Evolutionary conservation across 1,284 basidiomycete genomes (phyloP).

Genomic region (Tilletiaria anomala): DNA sequence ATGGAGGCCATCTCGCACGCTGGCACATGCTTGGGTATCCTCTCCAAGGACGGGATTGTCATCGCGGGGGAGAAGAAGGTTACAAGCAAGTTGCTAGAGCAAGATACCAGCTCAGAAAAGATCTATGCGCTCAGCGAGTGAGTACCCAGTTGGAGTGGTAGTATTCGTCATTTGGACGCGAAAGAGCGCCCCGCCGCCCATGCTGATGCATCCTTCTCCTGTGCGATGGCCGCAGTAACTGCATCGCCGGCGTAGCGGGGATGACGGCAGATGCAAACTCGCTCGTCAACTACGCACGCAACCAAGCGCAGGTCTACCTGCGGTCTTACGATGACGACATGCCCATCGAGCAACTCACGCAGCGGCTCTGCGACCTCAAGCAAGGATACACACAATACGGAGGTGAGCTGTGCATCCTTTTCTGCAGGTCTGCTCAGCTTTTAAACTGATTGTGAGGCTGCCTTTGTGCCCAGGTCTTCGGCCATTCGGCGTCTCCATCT

Average conservation of each 20-base stretch:
- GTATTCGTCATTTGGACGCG: too few relatives aligned
- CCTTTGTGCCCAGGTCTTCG: constrained; percentile 82
- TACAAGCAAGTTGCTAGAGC: constrained; percentile 90
- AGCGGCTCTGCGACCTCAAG: constrained; percentile 89
- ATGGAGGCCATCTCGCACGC: constrained; percentile 98
- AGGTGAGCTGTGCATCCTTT: too few relatives aligned
- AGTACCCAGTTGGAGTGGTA: too few relatives aligned
- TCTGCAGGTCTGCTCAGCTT: background rate
- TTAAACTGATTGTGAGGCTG: background rate
- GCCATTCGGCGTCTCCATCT: constrained; percentile 88
- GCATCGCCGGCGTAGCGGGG: constrained; percentile 85
- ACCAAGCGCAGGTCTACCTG: constrained; percentile 73
- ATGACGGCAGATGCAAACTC: constrained; percentile 96
- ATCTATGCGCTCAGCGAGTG: constrained; percentile 84
- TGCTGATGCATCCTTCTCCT: too few relatives aligned
- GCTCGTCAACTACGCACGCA: constrained; percentile 83
- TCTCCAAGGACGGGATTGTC: constrained; percentile 80
- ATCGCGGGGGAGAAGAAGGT: constrained; percentile 99
- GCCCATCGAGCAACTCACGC: constrained; percentile 87
- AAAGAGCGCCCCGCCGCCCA: too few relatives aligned
- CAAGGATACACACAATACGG: constrained; percentile 97
- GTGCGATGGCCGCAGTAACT: too few relatives aligned
- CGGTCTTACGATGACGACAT: constrained; percentile 91
- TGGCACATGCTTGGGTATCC: constrained; percentile 80
- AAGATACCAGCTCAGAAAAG: constrained; percentile 83